phyloP scores from a whole-genome alignment of 2,329 filamentous ascomycete species.

The Malbranchea zuffiana region DNA sequence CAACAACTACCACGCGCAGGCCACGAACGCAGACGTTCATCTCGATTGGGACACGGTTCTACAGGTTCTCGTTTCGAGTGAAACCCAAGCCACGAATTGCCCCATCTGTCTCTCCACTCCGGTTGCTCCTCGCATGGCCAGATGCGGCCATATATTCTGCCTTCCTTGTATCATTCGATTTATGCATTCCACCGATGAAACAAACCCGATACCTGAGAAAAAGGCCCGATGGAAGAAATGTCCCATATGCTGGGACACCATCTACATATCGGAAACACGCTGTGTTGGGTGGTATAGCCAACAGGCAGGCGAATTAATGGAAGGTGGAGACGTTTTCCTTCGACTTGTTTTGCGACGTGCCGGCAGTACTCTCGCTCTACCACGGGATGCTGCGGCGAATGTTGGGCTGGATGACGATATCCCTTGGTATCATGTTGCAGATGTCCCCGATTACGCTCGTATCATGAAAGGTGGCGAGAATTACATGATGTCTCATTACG shows the following conservation, averaged over 20 bases:
- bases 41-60: constrained; percentile 84
- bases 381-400: constrained; percentile 52
- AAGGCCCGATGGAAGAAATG: constrained; percentile 83
- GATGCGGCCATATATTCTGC: constrained; percentile 95
- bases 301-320: constrained; percentile 61
- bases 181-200: constrained; percentile 74
- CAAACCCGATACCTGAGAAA: constrained; percentile 50
- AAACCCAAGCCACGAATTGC: constrained; percentile 79
- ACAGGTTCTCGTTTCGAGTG: constrained; percentile 79
- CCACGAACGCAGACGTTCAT: constrained; percentile 75
- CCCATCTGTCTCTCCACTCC: constrained; percentile 91
- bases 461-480: constrained; percentile 88
- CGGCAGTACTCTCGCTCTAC: constrained; percentile 75
- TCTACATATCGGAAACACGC: constrained; percentile 83
- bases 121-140: constrained; percentile 90
- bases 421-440: constrained; percentile 90
- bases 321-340: constrained; percentile 82
- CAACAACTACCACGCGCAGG: constrained; percentile 67
- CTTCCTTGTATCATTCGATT: constrained; percentile 86
- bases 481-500: constrained; percentile 74
- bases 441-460: constrained; percentile 86
- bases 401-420: constrained; percentile 62
- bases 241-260: constrained; percentile 83
- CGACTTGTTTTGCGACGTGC: constrained; percentile 72
- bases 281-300: constrained; percentile 87